Evolutionary conservation across 495 filamentous ascomycete species (phyloP), one percentile per base, ranked within the genome.

Genomic region (Tricharina praecox): DNA sequence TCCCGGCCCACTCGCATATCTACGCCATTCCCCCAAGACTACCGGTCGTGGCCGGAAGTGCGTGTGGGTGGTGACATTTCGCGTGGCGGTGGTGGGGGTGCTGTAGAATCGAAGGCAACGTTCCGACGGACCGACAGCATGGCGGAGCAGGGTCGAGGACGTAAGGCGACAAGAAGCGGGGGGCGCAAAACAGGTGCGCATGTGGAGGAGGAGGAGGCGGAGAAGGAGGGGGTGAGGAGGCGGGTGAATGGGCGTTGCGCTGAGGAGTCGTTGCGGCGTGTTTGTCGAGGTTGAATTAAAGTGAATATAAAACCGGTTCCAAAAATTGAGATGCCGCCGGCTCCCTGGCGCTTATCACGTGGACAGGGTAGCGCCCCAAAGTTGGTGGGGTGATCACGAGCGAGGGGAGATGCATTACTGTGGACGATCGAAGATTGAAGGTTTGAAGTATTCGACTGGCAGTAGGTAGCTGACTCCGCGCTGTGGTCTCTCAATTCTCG

Each of bases 181-280:
- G 39, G 52, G 52, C 38, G 54, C 52, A 32, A 51, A 42, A 26
- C 47, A 25, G 49, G 45, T 34, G 44, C 54, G 52, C 54, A 56
- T 56, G 47, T 56, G 53, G 40, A 48, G 21, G 25, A 26, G 41
- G 33, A 41, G 42, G 16, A 23, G n/a, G 26, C 16, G 41, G 24
- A 32, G 36, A 42, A 42, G 20, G 32, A 32, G 28, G 28, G 7
- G 28, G 28, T 13, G 28, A 32, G 28, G n/a, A n/a, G n/a, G n/a
- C n/a, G n/a, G n/a, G n/a, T n/a, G n/a, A n/a, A n/a, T n/a, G n/a
- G n/a, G n/a, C n/a, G n/a, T n/a, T n/a, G n/a, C n/a, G n/a, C n/a
- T n/a, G n/a, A n/a, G n/a, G n/a, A n/a, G n/a, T n/a, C n/a, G n/a
- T n/a, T n/a, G n/a, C 13, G 28, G 13, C 13, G 13, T 5, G 13